These are phyloP conservation scores for Clonostachys sp. DNA, from an alignment of 2,329 filamentous ascomycete genomes.

Conservation along the genomic window DNA sequence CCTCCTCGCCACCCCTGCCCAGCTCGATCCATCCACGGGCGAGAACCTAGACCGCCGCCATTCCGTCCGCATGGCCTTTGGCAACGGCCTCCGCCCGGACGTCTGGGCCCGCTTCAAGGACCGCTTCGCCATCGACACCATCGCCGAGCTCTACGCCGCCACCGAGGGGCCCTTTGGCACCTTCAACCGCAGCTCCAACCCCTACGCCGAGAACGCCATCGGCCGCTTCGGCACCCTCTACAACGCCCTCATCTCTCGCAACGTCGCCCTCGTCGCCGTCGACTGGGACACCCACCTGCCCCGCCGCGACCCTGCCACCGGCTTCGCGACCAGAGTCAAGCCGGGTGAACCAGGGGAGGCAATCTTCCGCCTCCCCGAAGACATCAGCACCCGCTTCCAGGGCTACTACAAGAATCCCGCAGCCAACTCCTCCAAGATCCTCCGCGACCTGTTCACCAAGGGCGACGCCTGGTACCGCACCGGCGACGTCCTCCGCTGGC, in stretches of 20 bases:
- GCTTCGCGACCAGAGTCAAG: constrained; percentile 57
- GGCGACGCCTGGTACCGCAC: constrained; percentile 82
- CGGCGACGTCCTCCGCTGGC: constrained; percentile 75
- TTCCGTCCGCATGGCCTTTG: constrained; percentile 69
- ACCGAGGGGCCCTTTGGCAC: constrained; percentile 67
- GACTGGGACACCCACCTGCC: constrained; percentile 69
- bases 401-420: constrained; percentile 75
- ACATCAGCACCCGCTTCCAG: constrained; percentile 61
- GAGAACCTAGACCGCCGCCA: constrained; percentile 69
- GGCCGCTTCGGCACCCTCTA: constrained; percentile 66
- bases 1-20: constrained; percentile 62
- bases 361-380: constrained; percentile 63
- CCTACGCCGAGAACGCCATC: constrained; percentile 71
- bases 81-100: constrained; percentile 81
- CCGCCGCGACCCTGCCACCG: constrained; percentile 61
- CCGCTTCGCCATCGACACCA: constrained; percentile 68
- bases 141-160: constrained; percentile 78
- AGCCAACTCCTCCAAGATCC: constrained; percentile 69
- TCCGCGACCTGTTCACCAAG: constrained; percentile 67
- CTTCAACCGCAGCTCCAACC: constrained; percentile 72
- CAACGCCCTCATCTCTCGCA: constrained; percentile 43
- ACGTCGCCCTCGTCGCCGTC: constrained; percentile 59
- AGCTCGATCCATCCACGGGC: constrained; percentile 58
- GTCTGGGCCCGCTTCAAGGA: constrained; percentile 82
- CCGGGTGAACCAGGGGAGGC: constrained; percentile 69